A percentile compares a stretch with the other conserved stretches of the same genome.
phyloP scores from a whole-genome alignment of 345 rosid genomes.

The Pistacia atlantica region DNA sequence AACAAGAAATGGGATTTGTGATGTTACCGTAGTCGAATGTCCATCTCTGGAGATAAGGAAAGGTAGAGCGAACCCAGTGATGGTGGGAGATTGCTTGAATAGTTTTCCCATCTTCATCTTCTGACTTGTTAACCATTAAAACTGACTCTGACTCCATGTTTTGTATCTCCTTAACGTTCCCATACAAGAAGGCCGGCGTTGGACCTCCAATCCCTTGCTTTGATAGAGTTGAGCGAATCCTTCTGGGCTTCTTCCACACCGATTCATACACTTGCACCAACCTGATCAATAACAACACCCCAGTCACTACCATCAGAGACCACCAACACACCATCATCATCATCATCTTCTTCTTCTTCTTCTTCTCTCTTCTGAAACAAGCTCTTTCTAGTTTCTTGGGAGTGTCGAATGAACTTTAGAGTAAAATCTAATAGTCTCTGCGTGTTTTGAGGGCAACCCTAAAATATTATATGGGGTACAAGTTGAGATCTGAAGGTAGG shows the following conservation, averaged over 20 bases:
- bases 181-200: slow-evolving; percentile 3
- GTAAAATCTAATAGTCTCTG: no score
- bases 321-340: neutral
- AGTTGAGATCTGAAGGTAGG: no score
- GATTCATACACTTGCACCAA: neutral
- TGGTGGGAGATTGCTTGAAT: neutral
- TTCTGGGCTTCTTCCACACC: neutral
- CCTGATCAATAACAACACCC: neutral
- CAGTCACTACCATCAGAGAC: neutral
- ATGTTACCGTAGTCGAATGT: slow-evolving; percentile 25
- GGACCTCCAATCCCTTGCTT: slow-evolving; percentile 18
- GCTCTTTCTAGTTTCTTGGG: no score
- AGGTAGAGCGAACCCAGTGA: slow-evolving; percentile 19
- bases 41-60: slow-evolving; percentile 33
- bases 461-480: no score
- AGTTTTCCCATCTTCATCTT: no score
- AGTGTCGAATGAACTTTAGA: no score
- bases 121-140: no score
- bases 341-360: neutral
- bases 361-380: neutral
- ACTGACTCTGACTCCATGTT: neutral
- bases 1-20: no score
- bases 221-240: slow-evolving; percentile 7
- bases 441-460: no score
- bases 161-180: slow-evolving; percentile 12